These are phyloP conservation scores for Debaryomycetaceae sp. DNA, from an alignment of 1,139 yeast species.

Conservation along the genomic window DNA sequence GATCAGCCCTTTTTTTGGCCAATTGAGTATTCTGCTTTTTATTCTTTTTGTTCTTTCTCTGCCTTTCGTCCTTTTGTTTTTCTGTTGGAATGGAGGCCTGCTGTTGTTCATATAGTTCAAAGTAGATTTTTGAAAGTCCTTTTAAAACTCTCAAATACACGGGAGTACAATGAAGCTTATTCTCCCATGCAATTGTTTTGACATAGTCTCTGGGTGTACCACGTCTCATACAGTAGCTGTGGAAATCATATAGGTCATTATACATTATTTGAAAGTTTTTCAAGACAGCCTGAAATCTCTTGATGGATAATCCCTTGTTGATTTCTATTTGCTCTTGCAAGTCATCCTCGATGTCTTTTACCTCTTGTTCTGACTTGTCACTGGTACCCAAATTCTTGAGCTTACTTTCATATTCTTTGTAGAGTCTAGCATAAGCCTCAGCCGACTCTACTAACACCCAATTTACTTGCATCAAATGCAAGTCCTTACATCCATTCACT, in stretches of 20 bases:
- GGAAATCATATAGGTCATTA: conserved; percentile 92
- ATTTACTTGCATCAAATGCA: conserved; percentile 86
- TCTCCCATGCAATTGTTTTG: conserved; percentile 79
- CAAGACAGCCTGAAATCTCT: conserved; percentile 68
- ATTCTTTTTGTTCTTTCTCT: conserved; percentile 26
- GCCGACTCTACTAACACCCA: conserved; percentile 89
- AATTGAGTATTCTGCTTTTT: conserved; percentile 36
- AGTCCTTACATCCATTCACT: conserved; percentile 78
- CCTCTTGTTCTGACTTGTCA: conserved; percentile 11
- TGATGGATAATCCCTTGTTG: conserved; percentile 70
- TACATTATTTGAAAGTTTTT: conserved; percentile 67
- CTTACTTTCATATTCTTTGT: conserved; percentile 20
- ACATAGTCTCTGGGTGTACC: conserved; percentile 87
- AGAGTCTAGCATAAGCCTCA: conserved; percentile 58
- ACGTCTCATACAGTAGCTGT: conserved; percentile 83
- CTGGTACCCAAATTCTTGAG: conserved; percentile 10
- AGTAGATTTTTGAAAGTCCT: conserved; percentile 62
- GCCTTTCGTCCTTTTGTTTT: conserved; percentile 12
- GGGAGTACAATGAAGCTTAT: conserved; percentile 64
- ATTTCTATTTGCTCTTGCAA: conserved; percentile 34
- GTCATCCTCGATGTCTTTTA: conserved; percentile 23
- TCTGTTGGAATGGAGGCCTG: conserved; percentile 8
- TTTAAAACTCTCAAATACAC: conserved; percentile 65
- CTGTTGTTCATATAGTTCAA: conserved; percentile 38
- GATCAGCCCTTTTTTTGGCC: conserved; percentile 34